These are phyloP conservation scores for Blastobotrys illinoisensis DNA, from an alignment of 1,139 yeast species.

Conservation along the genomic window DNA sequence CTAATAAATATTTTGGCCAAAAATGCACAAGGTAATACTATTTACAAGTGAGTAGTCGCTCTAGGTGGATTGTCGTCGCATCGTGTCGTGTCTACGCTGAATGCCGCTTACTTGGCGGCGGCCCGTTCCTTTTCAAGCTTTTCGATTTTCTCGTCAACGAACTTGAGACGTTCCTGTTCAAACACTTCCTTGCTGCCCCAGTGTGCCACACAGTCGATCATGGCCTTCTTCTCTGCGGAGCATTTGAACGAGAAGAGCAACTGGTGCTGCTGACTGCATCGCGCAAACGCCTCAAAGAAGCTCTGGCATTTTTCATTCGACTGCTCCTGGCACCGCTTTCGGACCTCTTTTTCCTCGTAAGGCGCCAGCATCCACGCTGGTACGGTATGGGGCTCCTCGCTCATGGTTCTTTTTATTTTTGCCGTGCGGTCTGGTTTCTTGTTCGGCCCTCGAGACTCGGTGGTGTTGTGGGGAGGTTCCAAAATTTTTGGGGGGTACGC, in stretches of 20 bases:
- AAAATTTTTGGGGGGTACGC: not conserved
- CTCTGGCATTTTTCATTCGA: constrained; percentile 71
- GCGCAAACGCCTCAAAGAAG: constrained; percentile 40
- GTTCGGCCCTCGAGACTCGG: not conserved
- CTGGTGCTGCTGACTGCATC: constrained; percentile 51
- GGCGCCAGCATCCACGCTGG: constrained; percentile 88
- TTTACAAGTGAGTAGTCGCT: not conserved
- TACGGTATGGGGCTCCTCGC: constrained; percentile 24
- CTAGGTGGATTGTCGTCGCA: not conserved
- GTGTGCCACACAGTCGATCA: constrained; percentile 65
- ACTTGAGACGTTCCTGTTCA: constrained; percentile 61
- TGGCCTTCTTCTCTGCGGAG: constrained; percentile 51
- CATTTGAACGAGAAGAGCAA: constrained; percentile 54
- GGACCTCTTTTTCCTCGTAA: constrained; percentile 74
- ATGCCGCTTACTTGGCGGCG: constrained; percentile 1
- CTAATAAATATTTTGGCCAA: not conserved
- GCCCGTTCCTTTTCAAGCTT: constrained; percentile 13
- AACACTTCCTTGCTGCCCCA: constrained; percentile 57
- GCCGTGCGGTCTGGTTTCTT: not conserved
- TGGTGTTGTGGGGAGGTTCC: not conserved
- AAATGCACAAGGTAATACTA: not conserved
- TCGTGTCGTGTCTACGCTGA: not conserved
- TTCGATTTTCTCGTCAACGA: constrained; percentile 24
- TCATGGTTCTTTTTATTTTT: not conserved
- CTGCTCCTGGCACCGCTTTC: constrained; percentile 69